Conservation (phyloP, 495 filamentous ascomycete species). For the Xylaria acuta region DNA sequence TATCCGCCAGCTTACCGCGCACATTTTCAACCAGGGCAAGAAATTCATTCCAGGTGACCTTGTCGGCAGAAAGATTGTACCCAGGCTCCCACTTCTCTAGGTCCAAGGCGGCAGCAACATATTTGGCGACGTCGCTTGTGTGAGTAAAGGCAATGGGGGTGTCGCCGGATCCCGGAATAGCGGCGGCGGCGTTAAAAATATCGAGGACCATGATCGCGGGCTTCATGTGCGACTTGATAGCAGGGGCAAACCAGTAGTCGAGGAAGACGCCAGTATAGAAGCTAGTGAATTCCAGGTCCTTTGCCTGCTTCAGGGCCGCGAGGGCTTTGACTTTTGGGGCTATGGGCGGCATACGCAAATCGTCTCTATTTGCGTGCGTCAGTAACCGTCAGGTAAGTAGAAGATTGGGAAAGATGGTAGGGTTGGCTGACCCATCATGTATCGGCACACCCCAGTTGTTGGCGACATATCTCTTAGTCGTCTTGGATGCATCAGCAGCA, state of each 20-base stretch:
- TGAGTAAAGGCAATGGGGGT: conserved; percentile 58
- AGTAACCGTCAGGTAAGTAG: not conserved
- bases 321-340: conserved; percentile 31
- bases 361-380: not conserved
- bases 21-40: conserved; percentile 53
- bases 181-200: conserved; percentile 52
- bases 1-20: conserved; percentile 43
- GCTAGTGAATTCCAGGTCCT: conserved; percentile 54
- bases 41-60: conserved; percentile 56
- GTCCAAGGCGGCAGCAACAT: conserved; percentile 54
- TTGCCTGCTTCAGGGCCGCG: conserved; percentile 32
- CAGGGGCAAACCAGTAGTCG: conserved; percentile 62
- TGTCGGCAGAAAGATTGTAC: conserved; percentile 53
- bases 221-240: conserved; percentile 48
- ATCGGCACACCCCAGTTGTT: conserved; percentile 52
- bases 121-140: conserved; percentile 58
- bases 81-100: conserved; percentile 55
- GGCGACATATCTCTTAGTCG: conserved; percentile 55
- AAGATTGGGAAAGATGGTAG: not conserved
- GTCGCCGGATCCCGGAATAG: conserved; percentile 60
- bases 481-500: conserved; percentile 53
- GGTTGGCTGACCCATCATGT: conserved; percentile 29
- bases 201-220: conserved; percentile 54
- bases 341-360: conserved; percentile 22
- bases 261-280: conserved; percentile 61